These are phyloP conservation scores for Cystofilobasidium ferigula DNA, from an alignment of 768 basidiomycete species.

Conservation along the genomic window DNA sequence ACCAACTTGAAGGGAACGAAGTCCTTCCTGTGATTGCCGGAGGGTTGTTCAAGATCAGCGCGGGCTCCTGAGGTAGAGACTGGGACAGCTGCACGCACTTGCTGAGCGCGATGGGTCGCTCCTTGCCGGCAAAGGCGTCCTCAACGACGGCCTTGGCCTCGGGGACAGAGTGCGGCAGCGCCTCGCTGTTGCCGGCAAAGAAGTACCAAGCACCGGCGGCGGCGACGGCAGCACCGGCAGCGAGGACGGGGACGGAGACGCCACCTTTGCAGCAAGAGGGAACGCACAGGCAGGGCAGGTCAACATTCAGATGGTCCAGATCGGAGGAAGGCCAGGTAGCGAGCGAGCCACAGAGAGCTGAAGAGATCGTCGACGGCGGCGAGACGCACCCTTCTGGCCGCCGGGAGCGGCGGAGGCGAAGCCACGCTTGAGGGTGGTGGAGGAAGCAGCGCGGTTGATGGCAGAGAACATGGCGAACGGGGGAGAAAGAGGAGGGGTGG, in stretches of 20 bases:
- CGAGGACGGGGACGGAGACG: not conserved
- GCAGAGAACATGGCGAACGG: slow-evolving; percentile 1
- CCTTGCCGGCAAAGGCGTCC: slow-evolving; percentile 7
- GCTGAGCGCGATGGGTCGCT: slow-evolving; percentile 12
- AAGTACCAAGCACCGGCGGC: not conserved
- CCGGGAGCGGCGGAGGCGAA: not conserved
- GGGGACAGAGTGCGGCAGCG: not conserved
- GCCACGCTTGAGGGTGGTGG: not conserved
- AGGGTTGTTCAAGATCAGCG: no score
- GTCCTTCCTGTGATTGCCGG: slow-evolving; percentile 5
- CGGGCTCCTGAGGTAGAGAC: no score
- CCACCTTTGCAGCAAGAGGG: not conserved
- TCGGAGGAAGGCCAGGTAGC: not conserved
- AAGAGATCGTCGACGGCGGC: not conserved
- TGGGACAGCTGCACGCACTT: not conserved
- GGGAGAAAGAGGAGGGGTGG: not conserved
- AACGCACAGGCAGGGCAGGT: not conserved
- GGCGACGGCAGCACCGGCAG: slow-evolving; percentile 2
- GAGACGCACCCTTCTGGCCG: not conserved
- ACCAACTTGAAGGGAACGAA: slow-evolving; percentile 12
- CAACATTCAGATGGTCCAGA: not conserved
- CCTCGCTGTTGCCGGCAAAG: not conserved
- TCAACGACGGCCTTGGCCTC: slow-evolving; percentile 7
- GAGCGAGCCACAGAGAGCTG: not conserved
- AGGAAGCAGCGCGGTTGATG: not conserved